These are phyloP conservation scores for Amanita fuliginea DNA, from an alignment of 768 basidiomycete genomes.

Conservation along the genomic window DNA sequence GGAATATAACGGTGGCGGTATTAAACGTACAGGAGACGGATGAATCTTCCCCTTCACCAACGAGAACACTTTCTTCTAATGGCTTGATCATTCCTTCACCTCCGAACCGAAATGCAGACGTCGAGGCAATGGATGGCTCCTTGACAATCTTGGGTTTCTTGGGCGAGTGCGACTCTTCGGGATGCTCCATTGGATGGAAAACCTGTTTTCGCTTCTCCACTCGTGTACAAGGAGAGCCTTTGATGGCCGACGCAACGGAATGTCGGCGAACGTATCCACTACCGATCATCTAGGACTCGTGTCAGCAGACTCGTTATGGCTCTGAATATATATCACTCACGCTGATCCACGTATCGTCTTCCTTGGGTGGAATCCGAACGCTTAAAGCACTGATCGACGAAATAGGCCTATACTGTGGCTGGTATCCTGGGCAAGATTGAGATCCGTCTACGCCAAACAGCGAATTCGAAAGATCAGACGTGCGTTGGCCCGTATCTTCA, in stretches of 20 bases:
- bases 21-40: constrained; percentile 36
- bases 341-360: constrained; percentile 69
- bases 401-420: constrained; percentile 50
- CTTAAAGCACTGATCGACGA: constrained; percentile 48
- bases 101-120: constrained; percentile 57
- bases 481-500: constrained; percentile 40
- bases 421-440: constrained; percentile 21
- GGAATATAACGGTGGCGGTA: not conserved
- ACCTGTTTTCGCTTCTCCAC: constrained; percentile 52
- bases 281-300: constrained; percentile 52
- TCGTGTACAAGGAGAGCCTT: constrained; percentile 60
- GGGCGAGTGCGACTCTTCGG: constrained; percentile 27
- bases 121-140: constrained; percentile 59
- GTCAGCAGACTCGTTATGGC: not conserved
- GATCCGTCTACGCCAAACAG: constrained; percentile 46
- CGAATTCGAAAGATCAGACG: constrained; percentile 44
- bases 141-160: constrained; percentile 42
- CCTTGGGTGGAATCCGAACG: constrained; percentile 40
- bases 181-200: constrained; percentile 23
- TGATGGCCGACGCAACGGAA: constrained; percentile 55
- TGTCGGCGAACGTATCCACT: constrained; percentile 64
- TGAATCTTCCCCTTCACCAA: constrained; percentile 58
- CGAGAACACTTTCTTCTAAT: constrained; percentile 50
- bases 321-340: constrained; percentile 26
- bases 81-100: constrained; percentile 60